Percentiles rank a stretch among this genome's conserved stretches.
Conservation (phyloP, 148 eudicot species). For the Talinum fruticosum region DNA sequence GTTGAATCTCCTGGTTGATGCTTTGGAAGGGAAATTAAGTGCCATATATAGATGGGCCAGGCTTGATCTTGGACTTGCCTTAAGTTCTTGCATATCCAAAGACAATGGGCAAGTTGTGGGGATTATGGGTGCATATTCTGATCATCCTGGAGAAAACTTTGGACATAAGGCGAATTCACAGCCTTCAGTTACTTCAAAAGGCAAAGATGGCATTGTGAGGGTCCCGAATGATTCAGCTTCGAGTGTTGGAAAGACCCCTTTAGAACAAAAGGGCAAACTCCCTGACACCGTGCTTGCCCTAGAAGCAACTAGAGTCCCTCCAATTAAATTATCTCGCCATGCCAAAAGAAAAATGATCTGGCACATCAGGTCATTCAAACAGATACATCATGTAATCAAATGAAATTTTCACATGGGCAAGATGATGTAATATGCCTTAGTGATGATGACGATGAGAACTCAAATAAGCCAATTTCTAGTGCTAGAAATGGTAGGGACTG, state of each 20-base stretch:
- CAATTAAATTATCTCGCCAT: constrained; percentile 27
- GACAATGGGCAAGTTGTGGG: constrained; percentile 37
- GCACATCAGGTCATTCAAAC: constrained; percentile 24
- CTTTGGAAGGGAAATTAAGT: constrained; percentile 93
- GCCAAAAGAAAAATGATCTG: constrained; percentile 26
- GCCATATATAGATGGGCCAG: constrained; percentile 91
- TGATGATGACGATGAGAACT: constrained; percentile 81
- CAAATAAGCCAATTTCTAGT: constrained; percentile 24
- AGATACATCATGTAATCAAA: constrained; percentile 19
- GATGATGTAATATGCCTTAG: constrained; percentile 68
- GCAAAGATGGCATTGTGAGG: constrained; percentile 27
- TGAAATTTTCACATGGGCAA: constrained; percentile 32
- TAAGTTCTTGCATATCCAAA: constrained; percentile 58
- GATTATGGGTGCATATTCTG: constrained; percentile 28
- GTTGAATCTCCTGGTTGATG: constrained; percentile 77
- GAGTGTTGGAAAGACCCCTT: constrained; percentile 23
- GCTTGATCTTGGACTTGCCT: constrained; percentile 73
- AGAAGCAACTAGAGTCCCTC: constrained; percentile 37
- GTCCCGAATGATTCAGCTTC: constrained; percentile 29
- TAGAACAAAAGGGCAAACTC: constrained; percentile 20
- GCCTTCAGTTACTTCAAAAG: constrained; percentile 23
- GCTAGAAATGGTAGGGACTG: constrained; percentile 11
- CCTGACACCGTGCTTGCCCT: constrained; percentile 37
- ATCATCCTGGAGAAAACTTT: constrained; percentile 31
- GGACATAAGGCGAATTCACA: constrained; percentile 25